Evolutionary conservation across 257 asterid genomes (phyloP).

Genomic region (Mentha longifolia): DNA sequence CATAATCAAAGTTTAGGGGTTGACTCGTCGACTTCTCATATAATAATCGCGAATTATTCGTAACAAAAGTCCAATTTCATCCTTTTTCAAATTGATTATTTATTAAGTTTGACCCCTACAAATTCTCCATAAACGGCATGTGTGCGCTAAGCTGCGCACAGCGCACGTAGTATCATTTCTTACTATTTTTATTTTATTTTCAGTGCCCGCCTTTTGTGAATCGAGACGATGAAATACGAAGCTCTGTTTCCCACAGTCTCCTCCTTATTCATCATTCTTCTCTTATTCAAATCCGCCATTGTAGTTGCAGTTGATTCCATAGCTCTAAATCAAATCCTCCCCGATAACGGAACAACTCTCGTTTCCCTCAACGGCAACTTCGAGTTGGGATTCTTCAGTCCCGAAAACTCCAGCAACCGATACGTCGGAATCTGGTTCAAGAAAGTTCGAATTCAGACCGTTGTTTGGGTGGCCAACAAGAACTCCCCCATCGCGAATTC

Average conservation of each 20-base stretch:
- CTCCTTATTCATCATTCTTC: background rate
- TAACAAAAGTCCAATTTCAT: background rate
- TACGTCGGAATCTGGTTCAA: conserved; percentile 80
- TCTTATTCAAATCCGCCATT: conserved; percentile 11
- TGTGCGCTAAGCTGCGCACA: background rate
- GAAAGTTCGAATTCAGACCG: conserved; percentile 41
- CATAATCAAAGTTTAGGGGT: background rate
- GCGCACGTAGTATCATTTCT: no score
- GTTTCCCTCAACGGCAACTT: conserved; percentile 36
- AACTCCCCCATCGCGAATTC: conserved; percentile 54
- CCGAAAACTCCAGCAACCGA: conserved; percentile 38
- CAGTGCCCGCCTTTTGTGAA: background rate
- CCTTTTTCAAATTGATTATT: background rate
- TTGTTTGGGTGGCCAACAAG: conserved; percentile 89
- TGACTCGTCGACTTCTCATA: background rate
- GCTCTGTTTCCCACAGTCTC: background rate
- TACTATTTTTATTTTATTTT: no score
- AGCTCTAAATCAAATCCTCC: conserved; percentile 26
- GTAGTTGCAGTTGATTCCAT: conserved; percentile 17
- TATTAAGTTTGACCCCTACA: background rate
- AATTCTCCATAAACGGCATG: background rate
- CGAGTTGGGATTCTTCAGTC: conserved; percentile 72
- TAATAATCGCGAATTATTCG: background rate
- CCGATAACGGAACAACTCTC: conserved; percentile 26
- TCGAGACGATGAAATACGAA: conserved; percentile 15